phyloP scores from a whole-genome alignment of 352 stramenopile genomes.

The Thalassiosira allenii region DNA sequence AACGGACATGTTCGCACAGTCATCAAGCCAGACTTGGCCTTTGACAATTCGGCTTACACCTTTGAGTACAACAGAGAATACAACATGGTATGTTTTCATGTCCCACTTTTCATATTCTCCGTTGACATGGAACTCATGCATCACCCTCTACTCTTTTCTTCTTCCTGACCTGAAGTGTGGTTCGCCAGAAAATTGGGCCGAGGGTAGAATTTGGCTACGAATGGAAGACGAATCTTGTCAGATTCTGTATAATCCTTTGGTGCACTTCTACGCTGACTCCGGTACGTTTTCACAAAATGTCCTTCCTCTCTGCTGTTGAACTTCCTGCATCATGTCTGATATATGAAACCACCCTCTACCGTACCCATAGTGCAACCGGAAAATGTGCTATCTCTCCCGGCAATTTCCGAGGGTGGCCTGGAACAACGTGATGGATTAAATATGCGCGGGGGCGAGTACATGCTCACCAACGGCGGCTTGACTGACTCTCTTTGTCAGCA shows the following conservation, averaged over 20 bases:
- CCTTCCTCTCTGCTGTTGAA: background rate
- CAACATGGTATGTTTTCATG: too few relatives aligned
- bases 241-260: slow-evolving; percentile 41
- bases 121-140: too few relatives aligned
- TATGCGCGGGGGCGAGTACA: slow-evolving; percentile 48
- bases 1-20: slow-evolving; percentile 61
- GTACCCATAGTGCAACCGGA: slow-evolving; percentile 27
- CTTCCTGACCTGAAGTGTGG: too few relatives aligned
- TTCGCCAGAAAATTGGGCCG: slow-evolving; percentile 29
- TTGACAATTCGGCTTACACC: slow-evolving; percentile 23
- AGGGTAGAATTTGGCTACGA: slow-evolving; percentile 41
- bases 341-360: background rate
- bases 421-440: slow-evolving; percentile 46
- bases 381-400: slow-evolving; percentile 47
- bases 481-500: slow-evolving; percentile 46
- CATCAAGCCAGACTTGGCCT: slow-evolving; percentile 28
- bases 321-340: too few relatives aligned
- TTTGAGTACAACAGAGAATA: slow-evolving; percentile 66
- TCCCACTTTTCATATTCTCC: too few relatives aligned
- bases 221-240: slow-evolving; percentile 53
- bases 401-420: slow-evolving; percentile 31
- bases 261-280: slow-evolving; percentile 52
- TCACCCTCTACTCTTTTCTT: too few relatives aligned
- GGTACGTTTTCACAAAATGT: too few relatives aligned
- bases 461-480: slow-evolving; percentile 41